These are phyloP conservation scores for Castanospermum australe DNA, from an alignment of 306 rosid genomes.

Conservation along the genomic window DNA sequence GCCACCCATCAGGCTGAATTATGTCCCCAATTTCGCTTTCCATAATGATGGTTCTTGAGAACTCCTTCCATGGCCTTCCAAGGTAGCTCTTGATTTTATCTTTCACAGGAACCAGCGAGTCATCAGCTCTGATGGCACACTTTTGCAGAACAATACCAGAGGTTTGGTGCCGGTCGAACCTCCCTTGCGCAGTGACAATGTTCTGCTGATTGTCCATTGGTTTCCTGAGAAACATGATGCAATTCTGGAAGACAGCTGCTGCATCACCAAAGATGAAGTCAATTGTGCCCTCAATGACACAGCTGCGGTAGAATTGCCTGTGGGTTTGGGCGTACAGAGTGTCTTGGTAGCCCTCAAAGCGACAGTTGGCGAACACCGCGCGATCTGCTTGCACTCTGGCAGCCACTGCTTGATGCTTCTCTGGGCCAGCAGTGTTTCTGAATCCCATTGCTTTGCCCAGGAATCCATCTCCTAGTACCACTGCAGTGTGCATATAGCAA, in stretches of 20 bases:
- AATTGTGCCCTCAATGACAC: slow-evolving; percentile 60
- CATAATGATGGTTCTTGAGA: slow-evolving; percentile 68
- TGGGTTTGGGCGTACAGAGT: slow-evolving; percentile 69
- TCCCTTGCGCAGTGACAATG: slow-evolving; percentile 71
- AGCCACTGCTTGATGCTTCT: slow-evolving; percentile 78
- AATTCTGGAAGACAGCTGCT: slow-evolving; percentile 62
- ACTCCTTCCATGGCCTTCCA: slow-evolving; percentile 84
- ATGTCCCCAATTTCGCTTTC: slow-evolving; percentile 54
- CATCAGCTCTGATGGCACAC: slow-evolving; percentile 49
- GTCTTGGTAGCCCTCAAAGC: slow-evolving; percentile 80
- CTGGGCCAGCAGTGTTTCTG: slow-evolving; percentile 79
- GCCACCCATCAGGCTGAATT: slow-evolving; percentile 72
- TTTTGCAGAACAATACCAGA: slow-evolving; percentile 67
- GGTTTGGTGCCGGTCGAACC: slow-evolving; percentile 41
- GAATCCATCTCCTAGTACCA: slow-evolving; percentile 71
- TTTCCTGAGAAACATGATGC: slow-evolving; percentile 44
- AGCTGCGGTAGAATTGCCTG: slow-evolving; percentile 70
- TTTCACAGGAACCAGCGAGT: slow-evolving; percentile 22
- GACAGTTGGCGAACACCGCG: slow-evolving; percentile 52
- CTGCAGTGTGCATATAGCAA: slow-evolving; percentile 39
- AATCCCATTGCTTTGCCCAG: slow-evolving; percentile 60
- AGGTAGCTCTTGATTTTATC: slow-evolving; percentile 48
- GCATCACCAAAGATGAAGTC: slow-evolving; percentile 90
- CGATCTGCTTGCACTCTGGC: slow-evolving; percentile 63
- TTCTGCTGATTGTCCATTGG: slow-evolving; percentile 60